Conservation (phyloP, 1,139 yeast species). For the Pichia sp. region DNA sequence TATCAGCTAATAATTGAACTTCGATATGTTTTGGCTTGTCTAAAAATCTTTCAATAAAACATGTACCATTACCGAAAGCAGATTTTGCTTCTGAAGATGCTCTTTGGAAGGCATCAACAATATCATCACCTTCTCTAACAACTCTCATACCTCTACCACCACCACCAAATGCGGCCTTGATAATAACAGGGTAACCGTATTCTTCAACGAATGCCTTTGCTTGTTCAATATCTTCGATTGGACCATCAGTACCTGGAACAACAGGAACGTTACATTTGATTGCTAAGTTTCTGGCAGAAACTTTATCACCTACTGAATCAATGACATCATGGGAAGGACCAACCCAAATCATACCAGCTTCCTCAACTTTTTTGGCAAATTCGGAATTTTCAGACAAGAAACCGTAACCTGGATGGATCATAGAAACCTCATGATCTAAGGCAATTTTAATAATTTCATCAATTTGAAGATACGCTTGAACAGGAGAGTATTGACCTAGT, state of each 20-base stretch:
- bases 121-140: constrained; percentile 92
- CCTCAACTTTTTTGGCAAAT: constrained; percentile 88
- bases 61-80: constrained; percentile 96
- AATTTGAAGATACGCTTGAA: constrained; percentile 90
- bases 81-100: constrained; percentile 93
- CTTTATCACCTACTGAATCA: constrained; percentile 98
- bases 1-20: constrained; percentile 92
- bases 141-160: constrained; percentile 99
- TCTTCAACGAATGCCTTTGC: constrained; percentile 71
- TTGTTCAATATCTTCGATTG: constrained; percentile 73
- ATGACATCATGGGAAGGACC: constrained; percentile 89
- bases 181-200: constrained; percentile 93
- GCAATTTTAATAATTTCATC: constrained; percentile 94
- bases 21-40: constrained; percentile 97
- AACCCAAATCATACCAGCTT: constrained; percentile 89
- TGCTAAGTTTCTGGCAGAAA: constrained; percentile 87
- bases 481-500: constrained; percentile 88
- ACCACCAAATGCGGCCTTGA: constrained; percentile 99
- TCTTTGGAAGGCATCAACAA: constrained; percentile 85
- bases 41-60: constrained; percentile 92
- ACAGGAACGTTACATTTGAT: constrained; percentile 76
- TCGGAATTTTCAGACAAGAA: constrained; percentile 91
- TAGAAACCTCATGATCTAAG: constrained; percentile 75
- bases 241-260: constrained; percentile 98
- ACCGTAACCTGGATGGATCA: constrained; percentile 99